Conservation (phyloP, 768 basidiomycete species). For the Neoboletus brunneissimus region DNA sequence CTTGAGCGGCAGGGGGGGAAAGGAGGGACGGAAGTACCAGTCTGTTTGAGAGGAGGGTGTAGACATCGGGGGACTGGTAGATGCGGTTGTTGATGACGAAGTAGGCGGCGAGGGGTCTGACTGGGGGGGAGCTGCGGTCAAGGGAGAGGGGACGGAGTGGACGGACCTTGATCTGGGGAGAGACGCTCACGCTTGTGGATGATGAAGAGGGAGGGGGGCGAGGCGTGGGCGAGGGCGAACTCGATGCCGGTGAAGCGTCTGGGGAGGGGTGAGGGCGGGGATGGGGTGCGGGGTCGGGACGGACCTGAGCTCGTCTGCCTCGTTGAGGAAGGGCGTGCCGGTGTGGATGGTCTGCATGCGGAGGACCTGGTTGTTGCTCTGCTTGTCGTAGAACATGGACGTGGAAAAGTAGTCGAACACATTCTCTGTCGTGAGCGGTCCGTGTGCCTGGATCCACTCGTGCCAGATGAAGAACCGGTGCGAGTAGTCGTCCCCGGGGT, state of each 20-base stretch:
- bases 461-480: conserved; percentile 89
- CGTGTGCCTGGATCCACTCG: conserved; percentile 87
- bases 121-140: conserved; percentile 36
- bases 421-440: conserved; percentile 70
- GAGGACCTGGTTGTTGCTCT: conserved; percentile 87
- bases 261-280: conserved; percentile 2
- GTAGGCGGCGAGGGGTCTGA: conserved; percentile 75
- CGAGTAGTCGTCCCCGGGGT: conserved; percentile 78
- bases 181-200: conserved; percentile 86
- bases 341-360: conserved; percentile 94
- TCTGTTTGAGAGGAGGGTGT: conserved; percentile 80
- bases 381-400: conserved; percentile 93
- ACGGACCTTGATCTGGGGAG: conserved; percentile 78
- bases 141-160: not conserved
- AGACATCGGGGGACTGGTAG: conserved; percentile 84
- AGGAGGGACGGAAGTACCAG: conserved; percentile 47
- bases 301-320: conserved; percentile 79
- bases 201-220: conserved; percentile 80
- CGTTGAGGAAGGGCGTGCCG: conserved; percentile 71
- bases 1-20: not conserved
- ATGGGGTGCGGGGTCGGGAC: not conserved
- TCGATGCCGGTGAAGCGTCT: conserved; percentile 88
- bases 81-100: conserved; percentile 88
- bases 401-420: conserved; percentile 89
- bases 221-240: conserved; percentile 78